A percentile compares a stretch with the other conserved stretches of the same genome.
Evolutionary conservation across 148 eudicot genomes (phyloP).

Genomic region (Amaranthus hypochondriacus): DNA sequence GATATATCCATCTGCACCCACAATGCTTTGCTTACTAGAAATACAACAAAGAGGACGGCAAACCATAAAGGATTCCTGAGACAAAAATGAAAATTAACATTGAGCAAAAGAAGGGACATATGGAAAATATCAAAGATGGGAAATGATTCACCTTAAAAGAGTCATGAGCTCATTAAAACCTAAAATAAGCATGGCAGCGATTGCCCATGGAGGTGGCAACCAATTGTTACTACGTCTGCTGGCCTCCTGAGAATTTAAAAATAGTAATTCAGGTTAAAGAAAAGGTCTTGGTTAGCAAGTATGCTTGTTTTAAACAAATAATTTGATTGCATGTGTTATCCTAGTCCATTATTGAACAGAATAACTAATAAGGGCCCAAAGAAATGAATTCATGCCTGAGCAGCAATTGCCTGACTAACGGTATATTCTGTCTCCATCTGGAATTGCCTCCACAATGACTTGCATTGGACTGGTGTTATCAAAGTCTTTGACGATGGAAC

Average conservation of each 20-base stretch:
- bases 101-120: not conserved
- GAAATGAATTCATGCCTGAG: conserved; percentile 60
- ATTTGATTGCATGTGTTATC: not conserved
- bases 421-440: conserved; percentile 89
- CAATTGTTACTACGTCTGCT: conserved; percentile 87
- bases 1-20: conserved; percentile 96
- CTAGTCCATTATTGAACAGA: not conserved
- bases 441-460: conserved; percentile 93
- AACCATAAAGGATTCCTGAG: conserved; percentile 90
- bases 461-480: conserved; percentile 93
- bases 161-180: conserved; percentile 99
- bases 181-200: conserved; percentile 66
- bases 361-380: conserved; percentile 1
- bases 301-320: not conserved
- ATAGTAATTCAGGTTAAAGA: not conserved
- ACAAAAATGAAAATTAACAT: conserved; percentile 15
- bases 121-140: not conserved
- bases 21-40: conserved; percentile 70
- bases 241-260: conserved; percentile 66
- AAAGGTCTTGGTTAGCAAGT: not conserved
- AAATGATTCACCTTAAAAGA: conserved; percentile 60
- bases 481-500: conserved; percentile 83
- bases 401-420: conserved; percentile 92
- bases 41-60: conserved; percentile 68
- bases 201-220: conserved; percentile 99